Base-by-base conservation (phyloP, 78 protist species). In the Dictyostelium brefeldianum region DNA sequence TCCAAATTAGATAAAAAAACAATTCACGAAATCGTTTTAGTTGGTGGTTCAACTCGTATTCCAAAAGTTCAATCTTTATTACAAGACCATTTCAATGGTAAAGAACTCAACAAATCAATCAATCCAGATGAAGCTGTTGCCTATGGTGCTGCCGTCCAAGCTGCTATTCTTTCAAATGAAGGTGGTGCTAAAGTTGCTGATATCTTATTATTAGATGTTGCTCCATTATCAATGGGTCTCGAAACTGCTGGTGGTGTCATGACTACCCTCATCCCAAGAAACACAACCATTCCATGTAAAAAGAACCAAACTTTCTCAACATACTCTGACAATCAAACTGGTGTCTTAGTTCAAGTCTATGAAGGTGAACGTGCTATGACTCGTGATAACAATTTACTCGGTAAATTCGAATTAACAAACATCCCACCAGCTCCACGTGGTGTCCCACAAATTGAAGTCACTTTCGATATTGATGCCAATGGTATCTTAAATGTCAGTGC, bases 181-280 rank as follows among this genome's bases (percentile, higher is more conserved):
- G 93, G 84, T 78, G 75, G 98, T 62, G 89, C 74, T 70, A 99
- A 75, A 98, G 99, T 98, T 31, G 64, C 94, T 79, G 97, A 97
- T 46, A 67, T 98, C 47, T 89, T 99, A 50, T 96, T 99, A 48
- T 90, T 99, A 62, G 99, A 99, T 95, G 99, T 98, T n/a, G 95
- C 99, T 18, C 99, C 99, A n/a, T 96, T 99, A 17, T 96, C 99
- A n/a, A 85, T 99, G 64, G 99, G 99, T 47, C 83, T 99, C 82
- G 99, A 79, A 90, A 98, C 98, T 48, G 98, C 96, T 51, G 99
- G 99, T 31, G 99, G 99, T 57, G 98, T 98, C 71, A 99, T 99
- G 99, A 97, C 99, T 31, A 65, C 83, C 53, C 94, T 99, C 77
- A 98, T 99, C 87, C 90, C 97, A 95, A 96, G 99, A 89, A 98